These are phyloP conservation scores for Ceratocystis albifundus DNA, from an alignment of 2,329 filamentous ascomycete species.

Conservation along the genomic window DNA sequence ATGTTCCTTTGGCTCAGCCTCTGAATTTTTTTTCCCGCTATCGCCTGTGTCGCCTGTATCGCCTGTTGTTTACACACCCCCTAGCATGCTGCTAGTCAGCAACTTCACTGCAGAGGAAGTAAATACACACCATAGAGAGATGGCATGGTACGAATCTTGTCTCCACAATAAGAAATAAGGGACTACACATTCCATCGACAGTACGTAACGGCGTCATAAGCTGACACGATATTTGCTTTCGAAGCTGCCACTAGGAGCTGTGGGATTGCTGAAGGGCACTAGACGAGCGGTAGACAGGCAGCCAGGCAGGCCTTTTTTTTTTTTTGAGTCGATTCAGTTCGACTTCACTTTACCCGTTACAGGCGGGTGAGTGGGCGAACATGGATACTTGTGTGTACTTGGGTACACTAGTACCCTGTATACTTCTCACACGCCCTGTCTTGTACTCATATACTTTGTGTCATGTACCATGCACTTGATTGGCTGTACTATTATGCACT, in stretches of 20 bases:
- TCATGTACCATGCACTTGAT: too few species aligned
- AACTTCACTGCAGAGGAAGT: too few species aligned
- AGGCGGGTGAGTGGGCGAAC: too few species aligned
- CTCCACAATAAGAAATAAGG: conserved; percentile 9
- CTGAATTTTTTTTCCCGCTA: not conserved
- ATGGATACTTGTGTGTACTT: too few species aligned
- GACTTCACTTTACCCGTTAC: too few species aligned
- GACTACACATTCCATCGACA: not conserved
- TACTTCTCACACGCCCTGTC: too few species aligned
- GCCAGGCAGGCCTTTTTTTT: not conserved
- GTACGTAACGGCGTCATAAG: conserved; percentile 12
- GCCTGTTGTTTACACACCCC: not conserved
- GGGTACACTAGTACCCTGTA: too few species aligned
- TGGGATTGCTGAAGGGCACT: conserved; percentile 3
- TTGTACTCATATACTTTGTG: too few species aligned
- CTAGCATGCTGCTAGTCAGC: too few species aligned
- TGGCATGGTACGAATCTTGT: not conserved
- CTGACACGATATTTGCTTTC: conserved; percentile 10
- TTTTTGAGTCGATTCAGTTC: not conserved
- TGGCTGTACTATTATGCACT: not conserved
- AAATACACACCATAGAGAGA: not conserved
- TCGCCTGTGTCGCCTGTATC: too few species aligned
- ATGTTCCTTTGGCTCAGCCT: not conserved
- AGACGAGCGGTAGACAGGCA: not conserved
- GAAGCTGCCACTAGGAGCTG: conserved; percentile 7